phyloP scores from a whole-genome alignment of 2,329 filamentous ascomycete genomes.

The Exophiala xenobiotica region DNA sequence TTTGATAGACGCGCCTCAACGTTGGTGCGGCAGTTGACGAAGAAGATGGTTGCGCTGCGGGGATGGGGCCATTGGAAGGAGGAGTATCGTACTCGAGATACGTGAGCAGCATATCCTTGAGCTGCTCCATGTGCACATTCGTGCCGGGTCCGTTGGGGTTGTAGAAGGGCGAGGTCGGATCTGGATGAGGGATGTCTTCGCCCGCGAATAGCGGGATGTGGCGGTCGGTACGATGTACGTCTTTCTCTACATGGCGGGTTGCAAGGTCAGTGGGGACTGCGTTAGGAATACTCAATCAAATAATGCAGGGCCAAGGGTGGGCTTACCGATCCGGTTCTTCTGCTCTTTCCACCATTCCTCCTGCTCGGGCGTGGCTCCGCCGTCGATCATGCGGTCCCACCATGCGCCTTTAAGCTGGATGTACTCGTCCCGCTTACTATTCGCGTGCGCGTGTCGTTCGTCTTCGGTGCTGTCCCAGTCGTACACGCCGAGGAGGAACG shows the following conservation, averaged over 20 bases:
- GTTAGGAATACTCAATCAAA: constrained; percentile 33
- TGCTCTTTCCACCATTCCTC: constrained; percentile 98
- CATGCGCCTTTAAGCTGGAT: constrained; percentile 89
- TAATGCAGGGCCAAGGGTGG: constrained; percentile 3
- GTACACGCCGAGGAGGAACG: constrained; percentile 87
- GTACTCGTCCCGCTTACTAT: constrained; percentile 87
- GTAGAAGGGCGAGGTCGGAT: constrained; percentile 92
- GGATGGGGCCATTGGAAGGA: constrained; percentile 17
- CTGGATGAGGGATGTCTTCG: constrained; percentile 93
- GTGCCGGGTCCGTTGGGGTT: constrained; percentile 83
- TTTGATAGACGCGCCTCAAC: constrained; percentile 18
- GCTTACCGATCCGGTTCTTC: constrained; percentile 83
- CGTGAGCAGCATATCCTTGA: constrained; percentile 98
- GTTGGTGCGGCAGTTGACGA: constrained; percentile 9
- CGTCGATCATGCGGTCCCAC: constrained; percentile 92
- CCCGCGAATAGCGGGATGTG: constrained; percentile 93
- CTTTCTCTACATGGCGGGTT: constrained; percentile 74
- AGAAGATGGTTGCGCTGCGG: neutral
- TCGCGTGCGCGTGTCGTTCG: constrained; percentile 78
- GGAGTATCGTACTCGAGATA: constrained; percentile 90
- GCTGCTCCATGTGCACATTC: constrained; percentile 95
- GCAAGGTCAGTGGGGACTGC: constrained; percentile 50
- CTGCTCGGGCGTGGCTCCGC: constrained; percentile 74
- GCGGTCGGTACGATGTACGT: constrained; percentile 95
- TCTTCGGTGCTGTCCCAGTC: constrained; percentile 89